Base-by-base conservation (phyloP, 305 asterid species). In the Fraxinus floribunda region DNA sequence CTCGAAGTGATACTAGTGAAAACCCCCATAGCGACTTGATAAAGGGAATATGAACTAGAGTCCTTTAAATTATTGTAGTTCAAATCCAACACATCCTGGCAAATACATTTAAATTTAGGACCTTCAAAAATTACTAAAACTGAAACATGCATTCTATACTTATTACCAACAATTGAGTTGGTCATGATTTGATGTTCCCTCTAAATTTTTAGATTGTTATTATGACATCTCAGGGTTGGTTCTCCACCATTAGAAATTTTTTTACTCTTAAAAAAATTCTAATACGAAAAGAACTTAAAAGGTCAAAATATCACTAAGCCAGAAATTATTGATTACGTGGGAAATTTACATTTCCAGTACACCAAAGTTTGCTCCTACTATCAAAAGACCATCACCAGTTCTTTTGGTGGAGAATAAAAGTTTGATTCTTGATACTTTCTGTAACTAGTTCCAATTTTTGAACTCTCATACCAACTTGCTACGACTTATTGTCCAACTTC, bases 11-110 rank as follows among this genome's bases (percentile, higher is more conserved):
- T 80, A 75, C 86, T 90, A 18, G 91, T 80, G 80, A 92, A 83
- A 84, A 91, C 64, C 38, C 90, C 92, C 30, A 91, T 57, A 44
- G 92, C 97, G 80, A 91, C 91, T 87, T 86, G 91, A 81, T 93
- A 89, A 86, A 94, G 85, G 84, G 94, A 91, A 82, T 44, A 77
- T 70, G 90, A 86, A 86, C 88, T 81, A 16, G 91, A 82, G 74
- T 82, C 82, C 60, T 86, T 86, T 72, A 75, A 83, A 76, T 78
- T 87, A 49, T 82, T 82, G 77, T 77, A 80, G 72, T 85, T 72
- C 72, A 84, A 78, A 74, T 88, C 88, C 73, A 75, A 79, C 49
- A 82, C 62, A 52, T 90, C 95, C 98, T 95, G 88, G 77, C 85
- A 86, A 41, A 76, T 16, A 26, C 34, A 76, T 30, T 32, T 57